Conservation (phyloP, 163 green algal species). For the Volvox carteri region DNA sequence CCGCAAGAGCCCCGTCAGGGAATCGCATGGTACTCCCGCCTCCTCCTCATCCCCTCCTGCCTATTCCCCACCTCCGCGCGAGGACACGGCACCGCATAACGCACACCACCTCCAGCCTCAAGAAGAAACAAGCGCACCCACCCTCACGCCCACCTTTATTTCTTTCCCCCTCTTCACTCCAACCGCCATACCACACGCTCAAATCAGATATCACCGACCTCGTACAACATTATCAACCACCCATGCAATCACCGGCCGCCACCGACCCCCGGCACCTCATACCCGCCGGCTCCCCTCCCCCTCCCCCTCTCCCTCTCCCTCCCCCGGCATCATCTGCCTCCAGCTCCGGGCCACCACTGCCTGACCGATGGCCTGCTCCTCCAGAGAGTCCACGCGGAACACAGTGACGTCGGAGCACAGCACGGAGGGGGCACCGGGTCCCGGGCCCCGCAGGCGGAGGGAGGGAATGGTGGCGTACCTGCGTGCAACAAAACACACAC, state of each 20-base stretch:
- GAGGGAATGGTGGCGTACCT: slow-evolving; percentile 35
- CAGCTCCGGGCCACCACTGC: slow-evolving; percentile 20
- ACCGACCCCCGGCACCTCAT: neutral
- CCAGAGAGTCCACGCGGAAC: slow-evolving; percentile 63
- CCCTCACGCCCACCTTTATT: too few species aligned
- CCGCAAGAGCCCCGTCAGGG: too few species aligned
- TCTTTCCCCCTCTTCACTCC: neutral
- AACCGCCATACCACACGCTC: too few species aligned
- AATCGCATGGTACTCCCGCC: too few species aligned
- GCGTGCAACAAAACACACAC: too few species aligned
- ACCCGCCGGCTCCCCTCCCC: neutral
- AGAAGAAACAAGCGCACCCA: too few species aligned
- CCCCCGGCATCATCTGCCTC: neutral
- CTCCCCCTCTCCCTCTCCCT: neutral
- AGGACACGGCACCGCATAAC: too few species aligned
- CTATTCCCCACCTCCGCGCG: too few species aligned
- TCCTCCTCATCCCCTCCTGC: too few species aligned
- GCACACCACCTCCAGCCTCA: too few species aligned
- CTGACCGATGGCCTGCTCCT: slow-evolving; percentile 49
- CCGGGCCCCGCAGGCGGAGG: neutral
- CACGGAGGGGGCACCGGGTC: neutral
- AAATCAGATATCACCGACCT: too few species aligned
- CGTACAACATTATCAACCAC: too few species aligned
- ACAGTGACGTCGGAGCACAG: slow-evolving; percentile 49
- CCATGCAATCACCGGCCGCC: neutral